These are phyloP conservation scores for Lactarius hatsudake DNA, from an alignment of 768 basidiomycete species.

Conservation along the genomic window DNA sequence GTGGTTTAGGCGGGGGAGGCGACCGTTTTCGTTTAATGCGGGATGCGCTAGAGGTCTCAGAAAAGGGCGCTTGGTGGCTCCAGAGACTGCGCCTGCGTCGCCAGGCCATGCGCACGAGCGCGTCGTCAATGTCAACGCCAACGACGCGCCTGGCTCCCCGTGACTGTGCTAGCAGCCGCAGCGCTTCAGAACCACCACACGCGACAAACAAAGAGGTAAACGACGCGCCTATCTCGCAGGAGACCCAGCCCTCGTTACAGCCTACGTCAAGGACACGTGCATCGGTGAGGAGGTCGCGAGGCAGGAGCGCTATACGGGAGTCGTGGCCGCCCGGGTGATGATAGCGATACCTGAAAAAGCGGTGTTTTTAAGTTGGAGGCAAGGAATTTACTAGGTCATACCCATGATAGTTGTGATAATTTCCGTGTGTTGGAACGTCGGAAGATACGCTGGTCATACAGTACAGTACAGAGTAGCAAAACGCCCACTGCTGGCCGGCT, in stretches of 20 bases:
- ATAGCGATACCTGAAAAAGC: conserved; percentile 13
- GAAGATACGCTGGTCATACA: conserved; percentile 23
- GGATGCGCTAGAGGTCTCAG: conserved; percentile 6
- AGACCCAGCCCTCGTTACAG: conserved; percentile 24
- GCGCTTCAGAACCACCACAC: background rate
- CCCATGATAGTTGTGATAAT: conserved; percentile 30
- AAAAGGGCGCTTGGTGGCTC: conserved; percentile 57
- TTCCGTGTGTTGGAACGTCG: conserved; percentile 24
- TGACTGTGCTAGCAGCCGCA: conserved; percentile 51
- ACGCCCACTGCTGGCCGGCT: too few species aligned
- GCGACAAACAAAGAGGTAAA: conserved; percentile 26
- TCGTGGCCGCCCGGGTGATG: conserved; percentile 39
- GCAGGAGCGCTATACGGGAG: conserved; percentile 63
- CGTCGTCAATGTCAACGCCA: conserved; percentile 84
- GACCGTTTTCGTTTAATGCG: conserved; percentile 27
- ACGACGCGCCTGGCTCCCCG: conserved; percentile 62
- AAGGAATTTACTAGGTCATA: background rate
- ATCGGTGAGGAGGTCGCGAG: conserved; percentile 10
- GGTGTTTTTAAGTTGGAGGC: background rate
- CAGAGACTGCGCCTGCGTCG: conserved; percentile 64
- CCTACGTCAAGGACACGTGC: conserved; percentile 25
- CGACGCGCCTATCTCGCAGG: conserved; percentile 21
- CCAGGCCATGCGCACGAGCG: conserved; percentile 75
- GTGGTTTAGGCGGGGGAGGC: background rate
- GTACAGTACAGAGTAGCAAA: too few species aligned